Evolutionary conservation across 345 rosid species (phyloP), one percentile per base, ranked within the genome.

Genomic region (Conringia planisiliqua): DNA sequence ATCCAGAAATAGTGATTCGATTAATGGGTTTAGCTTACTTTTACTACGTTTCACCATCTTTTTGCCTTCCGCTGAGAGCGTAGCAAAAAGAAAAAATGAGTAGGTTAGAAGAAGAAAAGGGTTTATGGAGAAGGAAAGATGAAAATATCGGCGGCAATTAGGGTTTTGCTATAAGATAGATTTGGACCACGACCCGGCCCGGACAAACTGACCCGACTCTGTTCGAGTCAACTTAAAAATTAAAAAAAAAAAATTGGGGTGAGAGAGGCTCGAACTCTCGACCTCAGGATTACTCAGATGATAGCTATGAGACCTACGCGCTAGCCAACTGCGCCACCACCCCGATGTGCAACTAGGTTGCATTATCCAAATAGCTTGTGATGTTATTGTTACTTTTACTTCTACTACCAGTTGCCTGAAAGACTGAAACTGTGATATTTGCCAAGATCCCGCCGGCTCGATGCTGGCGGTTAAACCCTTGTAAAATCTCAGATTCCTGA

Each of bases 301-400:
- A 51, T 20, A 80, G 92, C 91, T 85, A 87, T 86, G 94, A 89
- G 91, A 89, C 91, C 93, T 84, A 81, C 91, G 91, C 88, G 95
- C 95, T 87, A 87, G 86, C 88, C 97, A 89, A 86, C 93, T 87
- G 91, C 97, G 91, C 93, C 90, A 83, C 91, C 91, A 86, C 89
- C 94, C 92, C 90, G 16, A 22, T 22, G 24, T 22, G 24, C 24
- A 22, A 1, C 24, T 1, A 22, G n/a, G n/a, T n/a, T 22, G 24
- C 24, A 22, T 22, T n/a, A n/a, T 29, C 30, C 30, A 29, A 29
- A 29, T 22, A 22, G 1, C 24, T 22, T 22, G 24, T 22, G 24
- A 22, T 22, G 24, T 22, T 22, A 1, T 29, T 29, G 5, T 29
- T 0, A 29, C 33, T 7, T 14, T n/a, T n/a, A n/a, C 14, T 24